These are phyloP conservation scores for Botrytis galanthina DNA, from an alignment of 2,329 filamentous ascomycete genomes.

Conservation along the genomic window DNA sequence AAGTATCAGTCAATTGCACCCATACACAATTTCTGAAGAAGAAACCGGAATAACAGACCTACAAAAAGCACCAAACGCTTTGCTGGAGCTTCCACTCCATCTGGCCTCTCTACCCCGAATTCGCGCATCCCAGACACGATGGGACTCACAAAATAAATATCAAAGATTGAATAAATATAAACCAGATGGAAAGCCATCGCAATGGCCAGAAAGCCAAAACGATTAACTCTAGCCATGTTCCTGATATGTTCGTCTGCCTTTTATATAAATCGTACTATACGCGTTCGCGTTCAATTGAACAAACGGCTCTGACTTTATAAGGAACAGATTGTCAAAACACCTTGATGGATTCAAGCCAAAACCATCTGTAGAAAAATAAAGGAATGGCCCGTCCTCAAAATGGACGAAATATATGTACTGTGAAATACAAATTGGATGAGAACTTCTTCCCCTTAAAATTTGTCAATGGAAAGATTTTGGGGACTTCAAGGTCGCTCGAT, in stretches of 20 bases:
- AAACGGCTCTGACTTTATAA: neutral
- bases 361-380: constrained; percentile 13
- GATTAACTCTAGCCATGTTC: constrained; percentile 56
- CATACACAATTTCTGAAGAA: neutral
- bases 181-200: constrained; percentile 90
- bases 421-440: constrained; percentile 4
- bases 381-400: constrained; percentile 14
- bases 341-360: constrained; percentile 14
- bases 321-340: constrained; percentile 16
- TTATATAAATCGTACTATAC: neutral
- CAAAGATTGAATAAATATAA: constrained; percentile 95
- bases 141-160: constrained; percentile 97
- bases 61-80: constrained; percentile 91
- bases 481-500: neutral
- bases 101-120: constrained; percentile 64
- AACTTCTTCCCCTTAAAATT: neutral
- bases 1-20: constrained; percentile 20
- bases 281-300: constrained; percentile 16
- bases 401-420: constrained; percentile 13
- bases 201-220: constrained; percentile 80
- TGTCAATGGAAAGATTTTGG: neutral
- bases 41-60: constrained; percentile 51
- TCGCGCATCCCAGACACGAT: constrained; percentile 94
- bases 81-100: constrained; percentile 67
- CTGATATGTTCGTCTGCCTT: neutral